Percentiles rank a stretch among this genome's conserved stretches.
These are phyloP conservation scores for Erythrobasidium hasegawianum DNA, from an alignment of 1,284 basidiomycete species.

Conservation along the genomic window DNA sequence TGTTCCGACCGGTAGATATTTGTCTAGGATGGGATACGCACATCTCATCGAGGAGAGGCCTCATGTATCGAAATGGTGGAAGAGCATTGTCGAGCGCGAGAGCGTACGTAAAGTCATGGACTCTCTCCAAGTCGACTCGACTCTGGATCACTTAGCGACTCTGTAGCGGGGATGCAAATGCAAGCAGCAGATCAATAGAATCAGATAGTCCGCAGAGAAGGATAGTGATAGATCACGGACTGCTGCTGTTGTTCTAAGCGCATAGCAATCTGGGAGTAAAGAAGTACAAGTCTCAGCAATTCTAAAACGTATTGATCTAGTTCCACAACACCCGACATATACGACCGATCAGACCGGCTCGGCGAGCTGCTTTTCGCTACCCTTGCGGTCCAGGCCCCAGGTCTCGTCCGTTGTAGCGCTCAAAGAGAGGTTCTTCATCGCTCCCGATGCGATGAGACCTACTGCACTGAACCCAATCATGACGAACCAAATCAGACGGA, in stretches of 20 bases:
- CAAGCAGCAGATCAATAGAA: too few relatives aligned
- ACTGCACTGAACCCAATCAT: constrained; percentile 34
- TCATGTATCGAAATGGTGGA: constrained; percentile 27
- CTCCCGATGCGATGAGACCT: constrained; percentile 25
- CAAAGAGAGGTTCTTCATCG: constrained; percentile 34
- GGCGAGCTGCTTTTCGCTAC: neutral
- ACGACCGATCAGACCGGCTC: neutral
- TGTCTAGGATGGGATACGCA: constrained; percentile 2
- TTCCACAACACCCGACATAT: too few relatives aligned
- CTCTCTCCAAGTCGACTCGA: neutral
- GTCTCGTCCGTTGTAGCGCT: constrained; percentile 37
- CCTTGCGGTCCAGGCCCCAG: constrained; percentile 22
- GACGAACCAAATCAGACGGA: constrained; percentile 38
- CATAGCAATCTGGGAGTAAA: too few relatives aligned
- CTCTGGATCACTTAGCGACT: too few relatives aligned
- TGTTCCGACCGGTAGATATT: constrained; percentile 10
- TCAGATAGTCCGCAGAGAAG: too few relatives aligned
- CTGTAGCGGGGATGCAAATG: too few relatives aligned
- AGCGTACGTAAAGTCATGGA: neutral
- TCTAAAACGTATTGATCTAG: too few relatives aligned
- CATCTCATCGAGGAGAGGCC: constrained; percentile 28
- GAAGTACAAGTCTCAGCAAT: too few relatives aligned
- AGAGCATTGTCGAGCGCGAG: constrained; percentile 2
- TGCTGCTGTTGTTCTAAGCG: too few relatives aligned
- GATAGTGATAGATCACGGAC: too few relatives aligned